Conservation (phyloP, 495 filamentous ascomycete genomes). For the Lophiostoma macrostomum region DNA sequence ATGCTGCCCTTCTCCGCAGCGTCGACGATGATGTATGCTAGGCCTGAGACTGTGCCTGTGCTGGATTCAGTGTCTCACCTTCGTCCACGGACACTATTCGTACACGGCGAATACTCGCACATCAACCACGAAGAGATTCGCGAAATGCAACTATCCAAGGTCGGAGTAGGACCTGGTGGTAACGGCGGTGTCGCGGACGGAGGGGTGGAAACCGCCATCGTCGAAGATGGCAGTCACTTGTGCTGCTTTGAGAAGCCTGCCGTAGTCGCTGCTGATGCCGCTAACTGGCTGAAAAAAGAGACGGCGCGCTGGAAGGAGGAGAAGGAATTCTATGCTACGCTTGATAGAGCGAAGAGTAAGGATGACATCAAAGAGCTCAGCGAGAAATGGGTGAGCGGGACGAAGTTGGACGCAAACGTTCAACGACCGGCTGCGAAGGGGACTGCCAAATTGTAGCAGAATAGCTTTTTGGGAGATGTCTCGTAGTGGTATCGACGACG, state of each 20-base stretch:
- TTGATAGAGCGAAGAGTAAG: conserved; percentile 7
- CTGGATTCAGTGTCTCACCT: conserved; percentile 62
- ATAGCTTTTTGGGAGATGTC: no score
- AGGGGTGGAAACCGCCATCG: conserved; percentile 60
- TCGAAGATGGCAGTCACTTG: conserved; percentile 47
- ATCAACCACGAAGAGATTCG: conserved; percentile 47
- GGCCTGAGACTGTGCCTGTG: conserved; percentile 61
- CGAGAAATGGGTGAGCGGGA: conserved; percentile 2
- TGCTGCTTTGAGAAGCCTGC: conserved; percentile 68
- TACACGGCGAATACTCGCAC: conserved; percentile 66
- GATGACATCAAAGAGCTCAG: not conserved
- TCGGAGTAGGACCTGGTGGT: conserved; percentile 61
- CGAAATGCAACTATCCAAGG: conserved; percentile 30
- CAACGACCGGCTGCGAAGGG: not conserved
- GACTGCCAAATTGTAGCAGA: not conserved
- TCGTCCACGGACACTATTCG: conserved; percentile 71
- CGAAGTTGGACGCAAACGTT: not conserved
- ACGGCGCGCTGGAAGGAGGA: conserved; percentile 59
- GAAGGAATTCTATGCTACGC: conserved; percentile 45
- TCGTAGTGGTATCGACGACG: no score
- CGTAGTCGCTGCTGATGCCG: conserved; percentile 55
- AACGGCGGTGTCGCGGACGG: conserved; percentile 60
- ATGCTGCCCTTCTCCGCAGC: conserved; percentile 9
- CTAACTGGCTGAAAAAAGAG: conserved; percentile 59
- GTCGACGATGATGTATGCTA: conserved; percentile 60